Base-by-base conservation (phyloP, 306 rosid species). In the Cucurbita ficifolia region DNA sequence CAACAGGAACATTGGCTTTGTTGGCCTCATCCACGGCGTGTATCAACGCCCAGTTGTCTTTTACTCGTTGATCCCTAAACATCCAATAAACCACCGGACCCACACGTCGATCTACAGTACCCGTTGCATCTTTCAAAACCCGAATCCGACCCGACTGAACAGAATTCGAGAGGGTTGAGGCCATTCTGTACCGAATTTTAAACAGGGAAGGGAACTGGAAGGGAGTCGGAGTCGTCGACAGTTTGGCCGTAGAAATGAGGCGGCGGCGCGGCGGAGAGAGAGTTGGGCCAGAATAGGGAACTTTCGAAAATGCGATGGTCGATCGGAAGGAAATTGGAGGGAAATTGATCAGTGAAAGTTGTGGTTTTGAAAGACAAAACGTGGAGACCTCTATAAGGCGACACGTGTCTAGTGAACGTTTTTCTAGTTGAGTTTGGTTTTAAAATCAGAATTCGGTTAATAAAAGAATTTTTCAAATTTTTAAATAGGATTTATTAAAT, bases 31-130 rank as follows among this genome's bases (percentile, higher is more conserved):
- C 83, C 48, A 90, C 83, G 81, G 97, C 95, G 83, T 94, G 96
- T 81, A 89, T 85, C 65, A 94, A 83, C 19, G 98, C 98, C 97
- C 97, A 90, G 48, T 94, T 94, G 81, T 89, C 97, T 74, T 77
- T 81, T 42, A 87, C 40, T 81, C 98, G 80, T 83, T 94, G 98
- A 79, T 94, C 98, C 72, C 97, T 87, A 73, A 90, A 94, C 97
- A 94, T 94, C 97, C 98, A 94, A 72, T 94, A 94, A 24, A 94
- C 97, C 2, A 90, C 90, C 0, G 97, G 97, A 36, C 98, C 98
- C 59, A 62, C 8, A 39, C 56, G 65, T 48, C 79, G 74, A 11
- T 70, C 84, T 3, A 52, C 38, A 29, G 70, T 73, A 4, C 69
- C 14, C 6, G 75, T 61, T 2, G 86, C 82, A 59, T 84, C 81